Percentiles rank a stretch among this genome's conserved stretches.
These are phyloP conservation scores for Cronartium quercuum DNA, from an alignment of 1,284 basidiomycete species.

Conservation along the genomic window DNA sequence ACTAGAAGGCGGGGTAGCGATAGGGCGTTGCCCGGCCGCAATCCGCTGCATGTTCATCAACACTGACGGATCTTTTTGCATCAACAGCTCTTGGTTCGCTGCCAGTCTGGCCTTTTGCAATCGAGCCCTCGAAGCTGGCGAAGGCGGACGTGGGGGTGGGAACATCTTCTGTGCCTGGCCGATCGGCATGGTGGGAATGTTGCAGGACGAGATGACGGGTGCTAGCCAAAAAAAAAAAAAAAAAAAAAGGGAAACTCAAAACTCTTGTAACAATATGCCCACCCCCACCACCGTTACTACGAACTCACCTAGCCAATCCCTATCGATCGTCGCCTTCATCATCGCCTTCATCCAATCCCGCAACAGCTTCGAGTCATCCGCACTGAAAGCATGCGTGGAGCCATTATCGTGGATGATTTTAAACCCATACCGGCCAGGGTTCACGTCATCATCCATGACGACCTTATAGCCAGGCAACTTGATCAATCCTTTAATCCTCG, in stretches of 20 bases:
- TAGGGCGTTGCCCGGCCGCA: conserved; percentile 47
- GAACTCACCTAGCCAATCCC: conserved; percentile 75
- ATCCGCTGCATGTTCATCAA: conserved; percentile 45
- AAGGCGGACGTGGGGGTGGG: conserved; percentile 86
- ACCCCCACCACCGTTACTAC: background rate
- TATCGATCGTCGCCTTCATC: conserved; percentile 94
- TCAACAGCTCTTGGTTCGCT: conserved; percentile 83
- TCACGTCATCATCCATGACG: conserved; percentile 81
- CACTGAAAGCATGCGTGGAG: conserved; percentile 84
- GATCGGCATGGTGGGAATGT: conserved; percentile 92
- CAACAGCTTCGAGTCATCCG: conserved; percentile 72
- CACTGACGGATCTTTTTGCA: conserved; percentile 54
- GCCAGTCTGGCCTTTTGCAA: conserved; percentile 79
- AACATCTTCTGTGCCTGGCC: conserved; percentile 93
- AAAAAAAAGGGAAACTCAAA: no score
- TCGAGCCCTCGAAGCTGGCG: conserved; percentile 76
- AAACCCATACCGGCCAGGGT: conserved; percentile 92
- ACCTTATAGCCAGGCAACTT: conserved; percentile 89
- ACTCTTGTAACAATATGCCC: conserved; percentile 31
- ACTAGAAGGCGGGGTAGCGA: conserved; percentile 44
- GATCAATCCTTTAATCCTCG: conserved; percentile 90
- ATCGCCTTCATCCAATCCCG: conserved; percentile 99
- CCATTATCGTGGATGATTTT: conserved; percentile 82
- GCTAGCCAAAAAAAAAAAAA: conserved; percentile 53
- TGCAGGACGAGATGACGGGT: conserved; percentile 91